Evolutionary conservation across 2,329 filamentous ascomycete species (phyloP).

Genomic region (Furcasterigmium sp.): DNA sequence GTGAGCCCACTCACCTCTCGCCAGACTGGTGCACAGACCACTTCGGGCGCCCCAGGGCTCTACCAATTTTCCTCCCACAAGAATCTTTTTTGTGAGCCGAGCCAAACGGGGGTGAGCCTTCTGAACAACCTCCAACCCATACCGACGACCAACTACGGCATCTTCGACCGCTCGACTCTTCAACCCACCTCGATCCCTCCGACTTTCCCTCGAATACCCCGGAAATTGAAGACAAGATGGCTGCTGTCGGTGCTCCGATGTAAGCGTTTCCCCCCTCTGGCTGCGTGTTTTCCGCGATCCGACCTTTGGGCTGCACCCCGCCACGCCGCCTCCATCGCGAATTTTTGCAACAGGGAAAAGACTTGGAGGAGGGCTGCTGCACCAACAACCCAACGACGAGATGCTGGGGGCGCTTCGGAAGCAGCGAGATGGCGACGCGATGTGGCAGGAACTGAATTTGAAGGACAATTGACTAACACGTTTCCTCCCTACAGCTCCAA

Average conservation of each 20-base stretch:
- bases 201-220: conserved; percentile 9
- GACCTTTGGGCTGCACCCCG: too few species aligned
- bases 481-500: conserved; percentile 60
- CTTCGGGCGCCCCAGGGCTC: conserved; percentile 3
- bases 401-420: background rate
- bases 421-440: background rate
- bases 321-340: background rate
- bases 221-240: conserved; percentile 45
- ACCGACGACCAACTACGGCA: conserved; percentile 21
- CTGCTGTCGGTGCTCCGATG: conserved; percentile 58
- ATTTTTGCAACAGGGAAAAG: background rate
- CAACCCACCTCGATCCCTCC: conserved; percentile 19
- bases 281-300: background rate
- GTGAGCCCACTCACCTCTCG: background rate
- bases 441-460: background rate
- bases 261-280: conserved; percentile 36
- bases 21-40: conserved; percentile 8
- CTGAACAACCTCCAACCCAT: conserved; percentile 10
- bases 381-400: background rate
- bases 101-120: background rate
- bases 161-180: conserved; percentile 29
- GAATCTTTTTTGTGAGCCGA: conserved; percentile 3
- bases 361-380: background rate
- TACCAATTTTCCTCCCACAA: conserved; percentile 4
- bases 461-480: conserved; percentile 6